Evolutionary conservation across 257 asterid genomes (phyloP), one percentile per base, ranked within the genome.

Genomic region (Rhazya stricta): DNA sequence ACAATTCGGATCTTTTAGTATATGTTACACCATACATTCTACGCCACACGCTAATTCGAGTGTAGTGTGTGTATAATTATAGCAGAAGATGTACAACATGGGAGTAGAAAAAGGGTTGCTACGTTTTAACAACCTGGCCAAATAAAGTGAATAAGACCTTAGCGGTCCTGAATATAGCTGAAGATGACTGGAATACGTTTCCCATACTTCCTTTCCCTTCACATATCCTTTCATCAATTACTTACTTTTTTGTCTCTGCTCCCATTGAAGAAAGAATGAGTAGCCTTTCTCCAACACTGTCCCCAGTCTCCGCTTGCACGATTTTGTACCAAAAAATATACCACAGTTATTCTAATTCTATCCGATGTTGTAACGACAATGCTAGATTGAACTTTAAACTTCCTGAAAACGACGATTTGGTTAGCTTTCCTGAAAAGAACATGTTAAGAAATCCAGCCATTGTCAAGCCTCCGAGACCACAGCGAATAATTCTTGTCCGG

Each of bases 401-500:
- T 16, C 50, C 11, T 10, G 81, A 77, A 29, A 27, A 41, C 53
- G 74, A 79, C 42, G 84, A 78, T 9, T 78, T 76, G 11, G 51
- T 83, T n/a, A 71, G 79, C 58, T 89, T 87, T 36, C 95, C 92
- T 0, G 95, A 89, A 66, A 89, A 83, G 78, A 72, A 58, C 43
- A 63, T 45, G 0, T 18, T 63, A 9, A 63, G 61, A 29, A 71
- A 41, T 65, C 79, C 67, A 54, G 41, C 50, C 5, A 27, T 56
- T 41, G 19, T 77, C 0, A 83, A 79, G 77, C 95, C 93, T n/a
- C 95, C 93, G 5, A 79, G 95, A 70, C 95, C 97, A 6, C 80
- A 84, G 3, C 68, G 95, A 75, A 91, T 91, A 37, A 85, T 91
- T 27, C 90, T 91, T 1, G 95, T 91, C 2, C 83, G 95, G 13